Evolutionary conservation across 495 filamentous ascomycete genomes (phyloP).

Genomic region (Podospora didyma): DNA sequence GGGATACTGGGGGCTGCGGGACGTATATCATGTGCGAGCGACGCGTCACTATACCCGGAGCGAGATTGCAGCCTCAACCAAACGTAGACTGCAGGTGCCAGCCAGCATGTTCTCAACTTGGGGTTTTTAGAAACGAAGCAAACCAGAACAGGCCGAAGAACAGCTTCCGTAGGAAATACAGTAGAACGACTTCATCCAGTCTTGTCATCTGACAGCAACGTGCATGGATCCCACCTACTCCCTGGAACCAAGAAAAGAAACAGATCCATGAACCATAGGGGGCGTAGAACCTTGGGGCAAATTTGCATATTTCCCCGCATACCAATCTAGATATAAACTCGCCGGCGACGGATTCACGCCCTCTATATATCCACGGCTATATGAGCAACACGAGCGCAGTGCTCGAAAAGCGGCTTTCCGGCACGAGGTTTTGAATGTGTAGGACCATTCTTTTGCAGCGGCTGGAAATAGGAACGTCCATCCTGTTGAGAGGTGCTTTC

Average conservation of each 20-base stretch:
- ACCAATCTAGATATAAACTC: conserved; percentile 21
- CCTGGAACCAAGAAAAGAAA: conserved; percentile 1
- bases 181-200: background rate
- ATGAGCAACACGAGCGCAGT: conserved; percentile 6
- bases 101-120: background rate
- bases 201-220: background rate
- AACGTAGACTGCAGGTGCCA: background rate
- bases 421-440: background rate
- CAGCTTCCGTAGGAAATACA: no score
- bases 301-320: conserved; percentile 15
- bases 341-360: background rate
- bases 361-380: conserved; percentile 19
- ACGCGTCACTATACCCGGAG: background rate
- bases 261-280: background rate
- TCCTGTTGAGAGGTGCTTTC: background rate
- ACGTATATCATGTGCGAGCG: conserved; percentile 13
- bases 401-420: background rate
- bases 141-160: no score
- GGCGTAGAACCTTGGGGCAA: background rate
- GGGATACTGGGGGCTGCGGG: background rate
- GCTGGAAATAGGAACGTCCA: no score
- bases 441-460: no score
- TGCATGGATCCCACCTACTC: background rate
- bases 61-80: no score
- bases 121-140: no score